phyloP scores from a whole-genome alignment of 2,329 filamentous ascomycete species.

The Lasiodiplodia gonubiensis region DNA sequence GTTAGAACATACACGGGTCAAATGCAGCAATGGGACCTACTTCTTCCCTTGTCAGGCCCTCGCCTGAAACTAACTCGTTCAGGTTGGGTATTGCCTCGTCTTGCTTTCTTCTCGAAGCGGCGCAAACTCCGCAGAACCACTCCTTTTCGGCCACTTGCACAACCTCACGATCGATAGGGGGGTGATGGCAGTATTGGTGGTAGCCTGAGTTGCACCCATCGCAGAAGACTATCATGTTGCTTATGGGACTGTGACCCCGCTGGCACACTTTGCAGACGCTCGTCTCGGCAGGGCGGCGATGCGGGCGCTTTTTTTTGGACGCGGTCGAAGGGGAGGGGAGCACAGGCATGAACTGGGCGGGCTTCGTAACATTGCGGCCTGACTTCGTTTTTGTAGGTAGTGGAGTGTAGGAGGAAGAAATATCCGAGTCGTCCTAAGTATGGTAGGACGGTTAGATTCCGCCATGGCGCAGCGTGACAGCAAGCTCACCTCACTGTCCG shows the following conservation, averaged over 20 bases:
- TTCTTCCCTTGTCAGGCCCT: conserved; percentile 49
- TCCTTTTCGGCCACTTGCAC: conserved; percentile 69
- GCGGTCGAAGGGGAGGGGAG: conserved; percentile 55
- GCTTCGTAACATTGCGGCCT: conserved; percentile 72
- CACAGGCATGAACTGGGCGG: conserved; percentile 66
- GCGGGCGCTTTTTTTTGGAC: conserved; percentile 53
- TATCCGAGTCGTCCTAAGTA: conserved; percentile 44
- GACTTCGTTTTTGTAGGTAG: conserved; percentile 74
- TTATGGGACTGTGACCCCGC: conserved; percentile 71
- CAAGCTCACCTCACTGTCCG: conserved; percentile 43
- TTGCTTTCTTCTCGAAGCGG: conserved; percentile 39
- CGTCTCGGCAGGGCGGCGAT: conserved; percentile 42
- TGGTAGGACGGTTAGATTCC: conserved; percentile 17
- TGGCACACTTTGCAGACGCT: conserved; percentile 74
- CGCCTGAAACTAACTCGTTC: conserved; percentile 46
- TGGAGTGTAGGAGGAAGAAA: conserved; percentile 56
- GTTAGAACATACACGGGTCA: conserved; percentile 32
- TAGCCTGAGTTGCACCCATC: conserved; percentile 80
- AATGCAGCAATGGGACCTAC: conserved; percentile 39
- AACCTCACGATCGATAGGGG: conserved; percentile 72
- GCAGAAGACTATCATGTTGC: conserved; percentile 84
- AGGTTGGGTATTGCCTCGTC: conserved; percentile 48
- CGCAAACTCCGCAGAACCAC: conserved; percentile 74
- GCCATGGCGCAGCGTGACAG: conserved; percentile 18
- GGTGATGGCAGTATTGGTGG: conserved; percentile 83